phyloP scores from a whole-genome alignment of 2,329 filamentous ascomycete species.

The Talaromyces pinophilus region DNA sequence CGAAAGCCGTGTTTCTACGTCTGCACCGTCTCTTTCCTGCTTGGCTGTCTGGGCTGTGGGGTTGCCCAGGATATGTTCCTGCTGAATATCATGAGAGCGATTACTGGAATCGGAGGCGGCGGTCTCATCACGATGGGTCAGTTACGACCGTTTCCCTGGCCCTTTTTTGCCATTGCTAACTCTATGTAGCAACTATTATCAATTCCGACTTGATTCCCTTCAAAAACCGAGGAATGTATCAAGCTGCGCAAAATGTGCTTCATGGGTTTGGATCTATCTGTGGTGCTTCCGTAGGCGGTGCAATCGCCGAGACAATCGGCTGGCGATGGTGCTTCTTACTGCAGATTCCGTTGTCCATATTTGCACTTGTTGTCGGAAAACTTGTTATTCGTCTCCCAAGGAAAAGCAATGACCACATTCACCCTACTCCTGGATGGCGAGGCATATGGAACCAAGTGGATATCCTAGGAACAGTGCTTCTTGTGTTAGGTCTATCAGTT shows the following conservation, averaged over 20 bases:
- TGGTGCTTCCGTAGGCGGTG: conserved; percentile 49
- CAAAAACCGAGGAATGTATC: conserved; percentile 70
- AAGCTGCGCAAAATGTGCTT: conserved; percentile 63
- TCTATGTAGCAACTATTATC: conserved; percentile 59
- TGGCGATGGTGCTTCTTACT: conserved; percentile 59
- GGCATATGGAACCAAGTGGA: conserved; percentile 60
- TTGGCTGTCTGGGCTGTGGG: conserved; percentile 69
- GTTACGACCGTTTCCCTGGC: background rate
- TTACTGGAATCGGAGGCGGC: conserved; percentile 73
- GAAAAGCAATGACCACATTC: conserved; percentile 21
- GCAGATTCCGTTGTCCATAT: conserved; percentile 60
- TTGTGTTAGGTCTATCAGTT: conserved; percentile 60
- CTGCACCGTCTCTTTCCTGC: conserved; percentile 62
- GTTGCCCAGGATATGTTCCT: conserved; percentile 66
- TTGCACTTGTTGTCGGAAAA: conserved; percentile 57
- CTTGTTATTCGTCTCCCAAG: conserved; percentile 55
- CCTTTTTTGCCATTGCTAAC: background rate
- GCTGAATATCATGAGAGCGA: conserved; percentile 69
- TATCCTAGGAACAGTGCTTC: conserved; percentile 57
- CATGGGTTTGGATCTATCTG: conserved; percentile 65
- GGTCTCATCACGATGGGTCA: conserved; percentile 64
- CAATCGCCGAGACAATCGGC: conserved; percentile 47
- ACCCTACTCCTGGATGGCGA: conserved; percentile 22
- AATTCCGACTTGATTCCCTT: conserved; percentile 74
- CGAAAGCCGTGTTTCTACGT: conserved; percentile 61